A percentile compares a stretch with the other conserved stretches of the same genome.
phyloP scores from a whole-genome alignment of 2,329 filamentous ascomycete genomes.

The Botrytis hyacinthi region DNA sequence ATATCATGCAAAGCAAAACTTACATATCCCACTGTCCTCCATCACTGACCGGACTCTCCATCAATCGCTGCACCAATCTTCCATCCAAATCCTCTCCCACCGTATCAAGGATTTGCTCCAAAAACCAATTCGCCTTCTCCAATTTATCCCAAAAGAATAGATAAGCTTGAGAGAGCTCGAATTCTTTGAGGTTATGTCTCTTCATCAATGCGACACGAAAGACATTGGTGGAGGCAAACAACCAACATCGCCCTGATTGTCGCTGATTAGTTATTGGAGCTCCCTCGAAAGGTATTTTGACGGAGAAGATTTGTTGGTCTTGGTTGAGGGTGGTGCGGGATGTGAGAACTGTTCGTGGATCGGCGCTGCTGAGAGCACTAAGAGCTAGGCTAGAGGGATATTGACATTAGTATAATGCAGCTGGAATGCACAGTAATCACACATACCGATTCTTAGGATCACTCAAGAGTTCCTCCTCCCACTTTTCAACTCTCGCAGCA shows the following conservation, averaged over 20 bases:
- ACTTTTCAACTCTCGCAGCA: conserved; percentile 50
- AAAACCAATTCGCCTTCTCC: conserved; percentile 86
- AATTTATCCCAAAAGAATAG: conserved; percentile 94
- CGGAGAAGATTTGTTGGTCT: conserved; percentile 79
- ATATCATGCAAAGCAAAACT: neutral
- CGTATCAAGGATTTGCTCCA: conserved; percentile 80
- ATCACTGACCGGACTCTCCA: conserved; percentile 68
- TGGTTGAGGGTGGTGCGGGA: conserved; percentile 60
- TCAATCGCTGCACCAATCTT: conserved; percentile 67
- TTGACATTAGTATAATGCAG: neutral
- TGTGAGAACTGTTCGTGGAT: conserved; percentile 64
- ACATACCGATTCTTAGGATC: conserved; percentile 63
- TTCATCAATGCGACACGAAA: conserved; percentile 88
- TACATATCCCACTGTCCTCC: conserved; percentile 86
- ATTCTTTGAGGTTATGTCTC: conserved; percentile 71
- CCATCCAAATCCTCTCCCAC: conserved; percentile 67
- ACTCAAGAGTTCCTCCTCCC: conserved; percentile 60
- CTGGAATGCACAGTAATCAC: neutral
- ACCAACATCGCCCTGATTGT: conserved; percentile 81
- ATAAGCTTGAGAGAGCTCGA: conserved; percentile 85
- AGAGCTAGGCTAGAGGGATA: conserved; percentile 63
- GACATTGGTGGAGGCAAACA: conserved; percentile 88
- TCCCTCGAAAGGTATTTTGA: conserved; percentile 79
- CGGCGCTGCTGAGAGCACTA: conserved; percentile 65
- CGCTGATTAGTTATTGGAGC: conserved; percentile 82